Percentiles rank a stretch among this genome's conserved stretches.
Evolutionary conservation across 371 early-diverging fungal genomes (phyloP).

Genomic region (Lichtheimia hyalospora): DNA sequence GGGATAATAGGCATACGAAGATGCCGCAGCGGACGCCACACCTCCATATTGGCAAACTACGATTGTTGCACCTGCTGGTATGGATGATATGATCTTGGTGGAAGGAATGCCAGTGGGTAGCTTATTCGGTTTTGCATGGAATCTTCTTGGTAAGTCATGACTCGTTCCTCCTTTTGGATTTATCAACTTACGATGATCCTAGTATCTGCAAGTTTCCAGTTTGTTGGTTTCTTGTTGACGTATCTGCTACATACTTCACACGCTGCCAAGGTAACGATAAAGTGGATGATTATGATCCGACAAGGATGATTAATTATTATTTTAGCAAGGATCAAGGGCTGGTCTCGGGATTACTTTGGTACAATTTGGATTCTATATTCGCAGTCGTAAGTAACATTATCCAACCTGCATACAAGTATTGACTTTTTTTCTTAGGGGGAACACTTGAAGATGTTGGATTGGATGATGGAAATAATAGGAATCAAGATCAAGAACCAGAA

Average conservation of each 20-base stretch:
- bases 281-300: too few relatives aligned
- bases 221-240: conserved; percentile 70
- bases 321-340: conserved; percentile 58
- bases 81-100: conserved; percentile 59
- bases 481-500: conserved; percentile 17
- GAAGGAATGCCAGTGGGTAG: conserved; percentile 69
- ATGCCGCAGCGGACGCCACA: conserved; percentile 59
- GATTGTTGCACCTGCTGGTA: conserved; percentile 54
- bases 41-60: conserved; percentile 68
- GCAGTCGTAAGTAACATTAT: conserved; percentile 39
- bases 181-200: not conserved
- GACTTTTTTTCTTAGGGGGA: conserved; percentile 39
- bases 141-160: conserved; percentile 47
- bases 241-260: conserved; percentile 68
- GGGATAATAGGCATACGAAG: conserved; percentile 57
- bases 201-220: conserved; percentile 74
- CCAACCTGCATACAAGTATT: not conserved
- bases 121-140: conserved; percentile 61
- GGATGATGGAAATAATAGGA: conserved; percentile 24
- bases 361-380: conserved; percentile 55
- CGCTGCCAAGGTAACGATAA: conserved; percentile 54
- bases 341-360: conserved; percentile 63
- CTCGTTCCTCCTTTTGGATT: not conserved
- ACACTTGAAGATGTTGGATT: conserved; percentile 39
- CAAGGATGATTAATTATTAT: too few relatives aligned